Conservation (phyloP, 179 eudicot genomes). For the Gypsophila paniculata region DNA sequence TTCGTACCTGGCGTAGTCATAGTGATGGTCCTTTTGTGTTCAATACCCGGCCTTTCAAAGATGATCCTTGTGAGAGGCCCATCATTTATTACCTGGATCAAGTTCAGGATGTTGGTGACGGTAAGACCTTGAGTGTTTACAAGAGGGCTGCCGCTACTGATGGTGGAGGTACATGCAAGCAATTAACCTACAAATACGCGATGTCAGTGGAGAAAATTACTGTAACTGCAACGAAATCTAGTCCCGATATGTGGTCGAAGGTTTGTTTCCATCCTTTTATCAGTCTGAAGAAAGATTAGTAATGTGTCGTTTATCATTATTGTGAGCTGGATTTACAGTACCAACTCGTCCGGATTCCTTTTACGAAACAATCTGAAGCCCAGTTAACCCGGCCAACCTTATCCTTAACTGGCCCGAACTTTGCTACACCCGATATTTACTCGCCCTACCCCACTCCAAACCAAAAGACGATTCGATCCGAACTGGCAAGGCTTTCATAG, state of each 20-base stretch:
- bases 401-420: too few species aligned
- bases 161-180: constrained; percentile 35
- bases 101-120: constrained; percentile 38
- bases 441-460: too few species aligned
- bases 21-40: constrained; percentile 71
- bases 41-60: constrained; percentile 57
- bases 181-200: constrained; percentile 31
- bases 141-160: constrained; percentile 33
- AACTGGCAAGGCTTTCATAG: background rate
- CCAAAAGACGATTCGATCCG: too few species aligned
- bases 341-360: background rate
- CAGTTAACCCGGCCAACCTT: too few species aligned
- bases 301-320: too few species aligned
- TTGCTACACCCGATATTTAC: too few species aligned
- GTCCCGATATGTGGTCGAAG: constrained; percentile 45
- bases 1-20: constrained; percentile 68
- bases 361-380: too few species aligned
- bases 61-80: constrained; percentile 56
- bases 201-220: constrained; percentile 38
- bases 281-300: background rate
- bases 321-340: too few species aligned
- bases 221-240: constrained; percentile 54
- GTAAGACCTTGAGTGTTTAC: constrained; percentile 43
- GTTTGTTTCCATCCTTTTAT: constrained; percentile 28
- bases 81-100: constrained; percentile 51